A percentile compares a stretch with the other conserved stretches of the same genome.
Evolutionary conservation across 345 rosid genomes (phyloP).

Genomic region (Capsella bursapastoris): DNA sequence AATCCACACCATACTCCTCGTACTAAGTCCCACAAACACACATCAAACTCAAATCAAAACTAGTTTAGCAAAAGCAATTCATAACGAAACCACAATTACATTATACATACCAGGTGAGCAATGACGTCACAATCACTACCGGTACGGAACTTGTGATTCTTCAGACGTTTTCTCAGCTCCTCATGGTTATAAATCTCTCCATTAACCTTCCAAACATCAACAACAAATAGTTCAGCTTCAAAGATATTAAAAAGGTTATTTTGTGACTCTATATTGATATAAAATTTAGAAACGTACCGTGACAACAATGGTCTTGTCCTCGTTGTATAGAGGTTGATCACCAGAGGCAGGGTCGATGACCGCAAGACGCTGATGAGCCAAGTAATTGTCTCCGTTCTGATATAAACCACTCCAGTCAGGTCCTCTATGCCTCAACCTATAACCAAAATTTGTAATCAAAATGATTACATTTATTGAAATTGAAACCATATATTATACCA

Average conservation of each 20-base stretch:
- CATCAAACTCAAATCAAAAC: conserved; percentile 23
- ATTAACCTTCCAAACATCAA: conserved; percentile 58
- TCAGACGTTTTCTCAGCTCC: conserved; percentile 64
- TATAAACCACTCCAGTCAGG: conserved; percentile 99
- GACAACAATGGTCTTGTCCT: conserved; percentile 75
- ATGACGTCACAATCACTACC: conserved; percentile 97
- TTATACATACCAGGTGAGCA: conserved; percentile 74
- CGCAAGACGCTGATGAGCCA: conserved; percentile 93
- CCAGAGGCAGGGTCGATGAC: conserved; percentile 94
- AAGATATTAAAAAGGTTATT: neutral
- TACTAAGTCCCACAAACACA: conserved; percentile 50
- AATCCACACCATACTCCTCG: conserved; percentile 85
- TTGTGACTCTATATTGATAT: neutral
- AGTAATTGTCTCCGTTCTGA: conserved; percentile 69
- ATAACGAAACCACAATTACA: neutral
- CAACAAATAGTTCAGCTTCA: neutral
- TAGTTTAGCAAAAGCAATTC: neutral
- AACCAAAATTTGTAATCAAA: neutral
- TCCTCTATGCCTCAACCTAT: conserved; percentile 94
- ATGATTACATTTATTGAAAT: neutral
- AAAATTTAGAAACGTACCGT: conserved; percentile 52
- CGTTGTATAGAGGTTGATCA: conserved; percentile 95
- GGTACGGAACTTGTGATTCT: conserved; percentile 75
- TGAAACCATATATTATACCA: neutral
- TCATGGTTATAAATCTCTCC: conserved; percentile 98